These are phyloP conservation scores for Xerocomellus intermedius DNA, from an alignment of 768 basidiomycete genomes.

Conservation along the genomic window DNA sequence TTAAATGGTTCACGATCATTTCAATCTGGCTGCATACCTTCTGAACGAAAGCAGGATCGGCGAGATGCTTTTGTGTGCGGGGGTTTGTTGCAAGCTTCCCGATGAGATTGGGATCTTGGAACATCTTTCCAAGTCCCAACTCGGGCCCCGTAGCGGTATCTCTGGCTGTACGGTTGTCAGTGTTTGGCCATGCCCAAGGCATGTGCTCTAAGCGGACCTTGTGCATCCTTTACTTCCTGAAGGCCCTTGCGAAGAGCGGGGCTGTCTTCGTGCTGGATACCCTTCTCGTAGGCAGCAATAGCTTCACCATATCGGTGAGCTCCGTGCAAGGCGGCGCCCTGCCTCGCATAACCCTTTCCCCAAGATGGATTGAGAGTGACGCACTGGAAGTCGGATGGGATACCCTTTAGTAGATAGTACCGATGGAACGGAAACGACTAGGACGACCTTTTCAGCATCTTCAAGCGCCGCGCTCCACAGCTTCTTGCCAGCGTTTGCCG, in stretches of 20 bases:
- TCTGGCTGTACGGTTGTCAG: constrained; percentile 28
- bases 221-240: constrained; percentile 83
- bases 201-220: constrained; percentile 46
- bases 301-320: constrained; percentile 76
- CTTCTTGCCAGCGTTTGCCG: constrained; percentile 84
- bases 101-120: constrained; percentile 80
- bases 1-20: neutral
- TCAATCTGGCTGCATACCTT: constrained; percentile 39
- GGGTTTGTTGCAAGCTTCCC: constrained; percentile 86
- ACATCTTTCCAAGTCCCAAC: constrained; percentile 69
- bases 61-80: constrained; percentile 77
- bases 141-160: constrained; percentile 43
- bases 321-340: constrained; percentile 92
- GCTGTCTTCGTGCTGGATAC: constrained; percentile 79
- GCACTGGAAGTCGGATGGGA: constrained; percentile 48
- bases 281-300: constrained; percentile 77
- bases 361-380: constrained; percentile 76
- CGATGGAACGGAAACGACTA: neutral
- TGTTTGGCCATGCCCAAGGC: neutral
- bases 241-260: constrained; percentile 83
- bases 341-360: constrained; percentile 88
- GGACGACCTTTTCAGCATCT: constrained; percentile 83
- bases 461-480: constrained; percentile 72
- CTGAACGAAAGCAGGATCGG: constrained; percentile 79
- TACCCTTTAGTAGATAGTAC: constrained; percentile 1